A percentile compares a stretch with the other conserved stretches of the same genome.
These are phyloP conservation scores for Passalora sequoiae DNA, from an alignment of 2,329 filamentous ascomycete species.

Conservation along the genomic window DNA sequence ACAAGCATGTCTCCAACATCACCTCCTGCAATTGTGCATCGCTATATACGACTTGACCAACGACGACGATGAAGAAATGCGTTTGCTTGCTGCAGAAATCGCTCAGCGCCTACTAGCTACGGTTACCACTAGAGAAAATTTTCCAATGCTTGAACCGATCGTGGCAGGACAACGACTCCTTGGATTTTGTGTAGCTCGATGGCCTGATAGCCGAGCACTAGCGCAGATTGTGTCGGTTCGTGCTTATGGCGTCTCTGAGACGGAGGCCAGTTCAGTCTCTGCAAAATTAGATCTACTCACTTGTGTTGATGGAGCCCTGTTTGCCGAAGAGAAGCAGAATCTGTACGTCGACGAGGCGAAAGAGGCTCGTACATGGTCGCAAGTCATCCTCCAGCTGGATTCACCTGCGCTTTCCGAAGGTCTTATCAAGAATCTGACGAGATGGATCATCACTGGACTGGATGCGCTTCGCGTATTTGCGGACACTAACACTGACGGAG, in stretches of 20 bases:
- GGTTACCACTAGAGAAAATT: slow-evolving; percentile 7
- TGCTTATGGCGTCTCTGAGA: slow-evolving; percentile 15
- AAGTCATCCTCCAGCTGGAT: slow-evolving; percentile 41
- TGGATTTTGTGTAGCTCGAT: slow-evolving; percentile 28
- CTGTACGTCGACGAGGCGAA: slow-evolving; percentile 80
- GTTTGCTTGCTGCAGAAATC: slow-evolving; percentile 57
- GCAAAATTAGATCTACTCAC: slow-evolving; percentile 17
- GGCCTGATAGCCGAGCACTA: slow-evolving; percentile 11
- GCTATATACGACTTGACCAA: slow-evolving; percentile 71
- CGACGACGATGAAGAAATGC: slow-evolving; percentile 89
- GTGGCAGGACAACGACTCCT: slow-evolving; percentile 43
- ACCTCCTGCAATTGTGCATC: slow-evolving; percentile 54
- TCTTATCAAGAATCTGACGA: slow-evolving; percentile 13
- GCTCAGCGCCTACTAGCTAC: slow-evolving; percentile 43
- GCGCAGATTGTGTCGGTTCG: slow-evolving; percentile 17
- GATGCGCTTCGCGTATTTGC: slow-evolving; percentile 37
- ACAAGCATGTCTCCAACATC: slow-evolving; percentile 3
- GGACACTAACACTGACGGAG: slow-evolving; percentile 50
- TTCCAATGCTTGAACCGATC: slow-evolving; percentile 41
- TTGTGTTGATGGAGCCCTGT: slow-evolving; percentile 62
- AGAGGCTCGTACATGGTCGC: slow-evolving; percentile 66
- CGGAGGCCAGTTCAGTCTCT: slow-evolving; percentile 2
- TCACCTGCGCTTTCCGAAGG: slow-evolving; percentile 25
- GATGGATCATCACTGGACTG: slow-evolving; percentile 53
- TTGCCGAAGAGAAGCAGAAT: slow-evolving; percentile 87